Conservation (phyloP, 768 basidiomycete species). For the Pilatotrama ljubarskyi region DNA sequence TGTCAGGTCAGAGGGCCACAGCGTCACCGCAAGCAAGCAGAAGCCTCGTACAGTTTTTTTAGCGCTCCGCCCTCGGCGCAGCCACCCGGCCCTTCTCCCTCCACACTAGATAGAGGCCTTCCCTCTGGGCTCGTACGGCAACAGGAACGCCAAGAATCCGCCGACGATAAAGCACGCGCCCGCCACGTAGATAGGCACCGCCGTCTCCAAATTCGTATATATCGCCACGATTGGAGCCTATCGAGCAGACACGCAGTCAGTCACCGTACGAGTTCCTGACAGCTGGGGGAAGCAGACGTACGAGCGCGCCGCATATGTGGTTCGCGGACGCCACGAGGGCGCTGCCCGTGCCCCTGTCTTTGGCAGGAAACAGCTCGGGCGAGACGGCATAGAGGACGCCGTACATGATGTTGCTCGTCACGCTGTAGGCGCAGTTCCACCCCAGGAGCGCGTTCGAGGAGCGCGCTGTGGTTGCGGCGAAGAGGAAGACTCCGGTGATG, state of each 20-base stretch:
- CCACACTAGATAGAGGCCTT: slow-evolving; percentile 49
- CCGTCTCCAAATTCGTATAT: slow-evolving; percentile 46
- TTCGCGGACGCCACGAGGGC: slow-evolving; percentile 53
- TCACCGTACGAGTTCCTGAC: background rate
- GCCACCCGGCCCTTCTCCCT: too few relatives aligned
- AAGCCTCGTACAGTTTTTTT: too few relatives aligned
- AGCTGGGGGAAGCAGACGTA: slow-evolving; percentile 24
- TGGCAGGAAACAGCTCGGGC: slow-evolving; percentile 57
- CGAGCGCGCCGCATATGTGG: slow-evolving; percentile 61
- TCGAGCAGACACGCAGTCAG: background rate
- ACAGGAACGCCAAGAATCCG: slow-evolving; percentile 47
- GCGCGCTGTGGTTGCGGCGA: slow-evolving; percentile 55
- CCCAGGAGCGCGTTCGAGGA: slow-evolving; percentile 52
- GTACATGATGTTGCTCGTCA: slow-evolving; percentile 59
- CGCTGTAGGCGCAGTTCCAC: slow-evolving; percentile 61
- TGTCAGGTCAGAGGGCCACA: background rate
- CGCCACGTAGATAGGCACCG: slow-evolving; percentile 56
- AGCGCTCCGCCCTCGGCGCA: background rate
- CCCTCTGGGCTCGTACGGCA: slow-evolving; percentile 60
- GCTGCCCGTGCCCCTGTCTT: slow-evolving; percentile 55
- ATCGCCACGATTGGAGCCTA: slow-evolving; percentile 53
- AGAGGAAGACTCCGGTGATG: slow-evolving; percentile 58
- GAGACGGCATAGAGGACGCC: slow-evolving; percentile 43
- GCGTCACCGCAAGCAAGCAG: background rate
- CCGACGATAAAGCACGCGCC: slow-evolving; percentile 53